Base-by-base conservation (phyloP, 2,329 filamentous ascomycete species). In the Penicillium concentricum region DNA sequence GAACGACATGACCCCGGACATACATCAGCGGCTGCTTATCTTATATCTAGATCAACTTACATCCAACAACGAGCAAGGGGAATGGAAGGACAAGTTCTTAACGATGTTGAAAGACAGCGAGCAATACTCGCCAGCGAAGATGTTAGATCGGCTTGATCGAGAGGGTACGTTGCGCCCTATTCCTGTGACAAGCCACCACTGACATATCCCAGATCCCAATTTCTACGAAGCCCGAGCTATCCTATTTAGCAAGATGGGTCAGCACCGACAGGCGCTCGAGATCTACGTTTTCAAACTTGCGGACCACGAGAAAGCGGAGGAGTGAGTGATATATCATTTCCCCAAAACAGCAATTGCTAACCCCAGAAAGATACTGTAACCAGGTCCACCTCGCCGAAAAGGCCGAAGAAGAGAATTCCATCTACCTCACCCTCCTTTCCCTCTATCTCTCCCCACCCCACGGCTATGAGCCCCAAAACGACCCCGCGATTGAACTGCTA, bases 281-380 rank as follows among this genome's bases (percentile, higher is more conserved):
- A 96, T 99, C 51, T 99, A 96, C 72, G 93, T 97, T 28, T 99
- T 97, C 77, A 94, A 93, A 73, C 84, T 99, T 73, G 80, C 89
- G 64, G 88, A 96, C 72, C 93, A 90, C 61, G 79, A 78, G 13
- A 97, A 96, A 75, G 94, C 94, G 32, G 94, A 99, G 82, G 91
- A 96, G 88, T 96, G 78, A 60, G 86, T 80, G 45, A 15, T 35
- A 39, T 28, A 47, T 26, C 26, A 52, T 15, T 22, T 51, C 22
- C 24, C 37, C 16, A 34, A 16, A 16, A 20, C 8, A 45, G 26
- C 53, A 28, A 48, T 42, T 46, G 46, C 58, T 69, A 59, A 66
- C 49, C 32, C 37, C 12, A 16, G 10, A 53, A 58, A 91, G 88
- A 63, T 91, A 99, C 76, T 97, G 94, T 79, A 97, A 97, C 75